Percentiles rank a stretch among this genome's conserved stretches.
These are phyloP conservation scores for Sclerotinia sclerotiorum DNA, from an alignment of 2,329 filamentous ascomycete genomes.

Conservation along the genomic window DNA sequence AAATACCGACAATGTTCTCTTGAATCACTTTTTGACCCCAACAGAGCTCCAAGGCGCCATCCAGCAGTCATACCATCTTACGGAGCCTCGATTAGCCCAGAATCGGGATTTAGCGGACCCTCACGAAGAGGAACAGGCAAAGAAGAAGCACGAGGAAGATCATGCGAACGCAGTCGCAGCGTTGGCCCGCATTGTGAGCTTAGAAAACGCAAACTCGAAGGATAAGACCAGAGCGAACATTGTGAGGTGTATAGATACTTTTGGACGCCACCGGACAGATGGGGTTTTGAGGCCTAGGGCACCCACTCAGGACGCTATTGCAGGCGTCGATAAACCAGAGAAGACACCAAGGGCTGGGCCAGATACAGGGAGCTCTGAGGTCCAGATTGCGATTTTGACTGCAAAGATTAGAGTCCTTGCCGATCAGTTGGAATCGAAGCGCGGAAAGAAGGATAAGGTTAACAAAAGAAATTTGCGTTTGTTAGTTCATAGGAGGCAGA, in stretches of 20 bases:
- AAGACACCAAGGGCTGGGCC: slow-evolving; percentile 73
- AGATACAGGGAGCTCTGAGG: slow-evolving; percentile 93
- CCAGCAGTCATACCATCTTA: slow-evolving; percentile 65
- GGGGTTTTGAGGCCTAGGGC: slow-evolving; percentile 53
- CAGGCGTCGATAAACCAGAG: slow-evolving; percentile 30
- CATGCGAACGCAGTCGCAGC: slow-evolving; percentile 73
- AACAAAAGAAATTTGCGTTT: slow-evolving; percentile 89
- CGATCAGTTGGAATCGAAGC: slow-evolving; percentile 64
- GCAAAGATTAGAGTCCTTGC: slow-evolving; percentile 85
- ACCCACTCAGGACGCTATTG: slow-evolving; percentile 29
- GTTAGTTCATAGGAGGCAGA: slow-evolving; percentile 86
- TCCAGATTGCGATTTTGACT: slow-evolving; percentile 95
- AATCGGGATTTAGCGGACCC: slow-evolving; percentile 35
- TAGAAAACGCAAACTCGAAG: slow-evolving; percentile 75
- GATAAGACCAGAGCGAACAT: slow-evolving; percentile 82
- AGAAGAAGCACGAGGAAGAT: slow-evolving; percentile 49
- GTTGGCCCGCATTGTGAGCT: slow-evolving; percentile 72
- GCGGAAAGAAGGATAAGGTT: slow-evolving; percentile 81
- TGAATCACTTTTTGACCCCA: slow-evolving; percentile 75
- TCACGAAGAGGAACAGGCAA: slow-evolving; percentile 41
- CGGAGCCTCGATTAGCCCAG: slow-evolving; percentile 51
- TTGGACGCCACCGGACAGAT: slow-evolving; percentile 91
- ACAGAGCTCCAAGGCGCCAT: slow-evolving; percentile 67
- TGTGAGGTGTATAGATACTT: slow-evolving; percentile 77
- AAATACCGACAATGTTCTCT: slow-evolving; percentile 52